phyloP scores from a whole-genome alignment of 164 flowering plant species.

The Sedum album region DNA sequence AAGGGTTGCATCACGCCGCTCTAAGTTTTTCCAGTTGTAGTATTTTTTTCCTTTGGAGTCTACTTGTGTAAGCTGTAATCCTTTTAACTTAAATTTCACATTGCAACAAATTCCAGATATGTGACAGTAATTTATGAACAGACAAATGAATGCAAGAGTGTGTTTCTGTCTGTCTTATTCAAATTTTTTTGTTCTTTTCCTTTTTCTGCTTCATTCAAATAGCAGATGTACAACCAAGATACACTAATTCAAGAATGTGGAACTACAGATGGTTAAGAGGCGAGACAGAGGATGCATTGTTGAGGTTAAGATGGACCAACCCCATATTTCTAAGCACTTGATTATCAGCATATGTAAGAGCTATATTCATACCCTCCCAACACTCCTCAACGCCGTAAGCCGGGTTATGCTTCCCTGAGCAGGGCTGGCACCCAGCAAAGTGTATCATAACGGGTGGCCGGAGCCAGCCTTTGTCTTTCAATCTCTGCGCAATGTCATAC shows the following conservation, averaged over 20 bases:
- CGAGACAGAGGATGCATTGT: slow-evolving; percentile 31
- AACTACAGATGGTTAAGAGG: slow-evolving; percentile 14
- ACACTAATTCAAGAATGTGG: no score
- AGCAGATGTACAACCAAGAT: no score
- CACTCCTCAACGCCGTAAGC: slow-evolving; percentile 52
- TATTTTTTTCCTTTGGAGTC: background rate
- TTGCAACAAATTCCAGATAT: background rate
- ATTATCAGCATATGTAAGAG: slow-evolving; percentile 76
- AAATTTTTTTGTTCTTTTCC: no score
- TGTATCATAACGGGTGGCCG: slow-evolving; percentile 82
- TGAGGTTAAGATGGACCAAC: slow-evolving; percentile 35
- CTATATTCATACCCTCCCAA: slow-evolving; percentile 60
- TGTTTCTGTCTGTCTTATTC: background rate
- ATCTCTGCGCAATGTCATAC: slow-evolving; percentile 32
- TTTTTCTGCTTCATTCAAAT: no score
- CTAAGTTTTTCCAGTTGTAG: background rate
- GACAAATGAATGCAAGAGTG: background rate
- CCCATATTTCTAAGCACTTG: slow-evolving; percentile 76
- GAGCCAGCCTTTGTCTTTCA: slow-evolving; percentile 26
- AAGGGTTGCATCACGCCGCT: background rate
- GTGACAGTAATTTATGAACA: background rate
- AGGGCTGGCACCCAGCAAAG: slow-evolving; percentile 94
- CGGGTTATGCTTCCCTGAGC: slow-evolving; percentile 75
- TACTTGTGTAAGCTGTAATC: background rate
- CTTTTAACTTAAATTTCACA: background rate